Base-by-base conservation (phyloP, 805 yeast species). In the Torulaspora indica region DNA sequence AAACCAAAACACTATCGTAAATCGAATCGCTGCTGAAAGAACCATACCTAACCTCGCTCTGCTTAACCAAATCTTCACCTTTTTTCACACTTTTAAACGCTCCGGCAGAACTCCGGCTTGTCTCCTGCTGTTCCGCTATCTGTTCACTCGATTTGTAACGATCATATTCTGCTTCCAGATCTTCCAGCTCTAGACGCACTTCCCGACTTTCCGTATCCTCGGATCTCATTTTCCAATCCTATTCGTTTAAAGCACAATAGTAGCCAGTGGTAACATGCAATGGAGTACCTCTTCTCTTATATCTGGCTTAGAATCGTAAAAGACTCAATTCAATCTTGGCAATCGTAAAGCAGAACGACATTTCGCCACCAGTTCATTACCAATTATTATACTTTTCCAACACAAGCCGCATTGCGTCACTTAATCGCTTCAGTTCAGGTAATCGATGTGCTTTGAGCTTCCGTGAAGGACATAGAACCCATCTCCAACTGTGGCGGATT, bases 141-240 rank as follows among this genome's bases (percentile, higher is more conserved):
- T 40, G 40, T 35, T 49, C 53, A 13, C 41, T 53, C 5, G 38
- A 47, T 35, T 61, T 61, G 30, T 51, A 59, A 23, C 51, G 57
- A 42, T 53, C 62, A 38, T 57, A 61, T 41, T 61, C 64, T 13
- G 49, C 50, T 32, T 61, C 64, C 31, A 61, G 41, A 32, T 59
- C 57, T 38, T 57, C 66, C 25, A 60, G 28, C 36, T 24, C 35
- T 5, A 18, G 7, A 20, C 17, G 38, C 25, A 27, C 27, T 15
- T 34, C 37, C 10, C 14, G 34, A 8, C 14, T 18, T 9, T 30
- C n/a, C n/a, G n/a, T 14, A 18, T 13, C 6, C 17, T n/a, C 15
- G n/a, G 20, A 8, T 25, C 34, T 31, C 34, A 31, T 8, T 10
- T 5, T 31, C n/a, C 1, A 20, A 20, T 20, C 22, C 22, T 20